A percentile compares a stretch with the other conserved stretches of the same genome.
These are phyloP conservation scores for Auricularia sp. DNA, from an alignment of 768 basidiomycete species.

Conservation along the genomic window DNA sequence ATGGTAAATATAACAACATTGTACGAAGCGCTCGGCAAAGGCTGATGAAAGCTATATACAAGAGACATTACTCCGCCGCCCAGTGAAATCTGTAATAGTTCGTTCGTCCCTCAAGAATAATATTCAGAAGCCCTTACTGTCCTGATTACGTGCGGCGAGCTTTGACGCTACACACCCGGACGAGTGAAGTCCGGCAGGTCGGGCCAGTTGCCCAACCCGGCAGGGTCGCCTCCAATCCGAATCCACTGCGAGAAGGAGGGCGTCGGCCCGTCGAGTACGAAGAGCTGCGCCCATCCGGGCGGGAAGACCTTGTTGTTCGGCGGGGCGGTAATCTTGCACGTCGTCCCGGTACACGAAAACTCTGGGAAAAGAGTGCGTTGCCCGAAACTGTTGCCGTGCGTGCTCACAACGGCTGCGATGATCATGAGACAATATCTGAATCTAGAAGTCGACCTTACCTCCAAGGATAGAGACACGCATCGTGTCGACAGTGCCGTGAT, in stretches of 20 bases:
- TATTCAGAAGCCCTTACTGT: too few species aligned
- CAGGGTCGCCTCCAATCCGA: constrained; percentile 9
- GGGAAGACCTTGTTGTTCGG: constrained; percentile 12
- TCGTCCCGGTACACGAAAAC: constrained; percentile 6
- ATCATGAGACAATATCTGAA: background rate
- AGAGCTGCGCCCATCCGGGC: constrained; percentile 13
- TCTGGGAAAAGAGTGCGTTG: constrained; percentile 9
- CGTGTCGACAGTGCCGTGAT: background rate
- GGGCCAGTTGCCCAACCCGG: background rate
- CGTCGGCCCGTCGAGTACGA: constrained; percentile 9
- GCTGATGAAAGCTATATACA: too few species aligned
- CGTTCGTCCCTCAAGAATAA: too few species aligned
- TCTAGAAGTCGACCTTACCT: background rate
- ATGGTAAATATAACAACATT: too few species aligned
- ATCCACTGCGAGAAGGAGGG: constrained; percentile 9
- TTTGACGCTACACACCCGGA: background rate
- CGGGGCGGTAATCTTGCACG: constrained; percentile 12
- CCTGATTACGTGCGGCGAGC: too few species aligned
- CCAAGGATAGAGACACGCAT: background rate
- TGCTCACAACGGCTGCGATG: constrained; percentile 5
- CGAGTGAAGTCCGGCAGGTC: background rate
- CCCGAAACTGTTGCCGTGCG: constrained; percentile 7
- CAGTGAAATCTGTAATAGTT: too few species aligned
- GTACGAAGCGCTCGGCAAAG: too few species aligned
- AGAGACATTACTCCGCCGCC: too few species aligned